phyloP scores from a whole-genome alignment of 805 yeast species.

The Saccharomycopsis sp. region DNA sequence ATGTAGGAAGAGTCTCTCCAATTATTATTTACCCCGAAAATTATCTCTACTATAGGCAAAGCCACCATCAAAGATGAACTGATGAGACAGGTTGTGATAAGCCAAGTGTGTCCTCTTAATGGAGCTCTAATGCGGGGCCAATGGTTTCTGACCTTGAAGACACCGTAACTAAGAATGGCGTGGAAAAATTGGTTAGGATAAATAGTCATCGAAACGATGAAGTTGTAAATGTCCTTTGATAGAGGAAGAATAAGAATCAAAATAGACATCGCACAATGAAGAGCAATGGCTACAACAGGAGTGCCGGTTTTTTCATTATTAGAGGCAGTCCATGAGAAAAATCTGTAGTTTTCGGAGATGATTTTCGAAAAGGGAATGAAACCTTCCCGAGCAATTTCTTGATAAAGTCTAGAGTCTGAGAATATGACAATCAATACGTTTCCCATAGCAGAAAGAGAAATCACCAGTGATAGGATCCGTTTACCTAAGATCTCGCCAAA shows the following conservation, averaged over 20 bases:
- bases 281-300: slow-evolving; percentile 42
- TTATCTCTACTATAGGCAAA: slow-evolving; percentile 8
- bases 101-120: slow-evolving; percentile 30
- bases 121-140: slow-evolving; percentile 40
- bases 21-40: not conserved
- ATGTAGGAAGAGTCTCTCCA: slow-evolving; percentile 1
- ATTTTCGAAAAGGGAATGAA: slow-evolving; percentile 45
- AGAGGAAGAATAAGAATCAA: slow-evolving; percentile 4
- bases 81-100: slow-evolving; percentile 8
- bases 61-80: slow-evolving; percentile 10
- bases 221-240: slow-evolving; percentile 22
- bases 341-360: slow-evolving; percentile 46
- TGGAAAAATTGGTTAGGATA: slow-evolving; percentile 34
- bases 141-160: slow-evolving; percentile 38
- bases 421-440: slow-evolving; percentile 58
- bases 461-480: slow-evolving; percentile 45
- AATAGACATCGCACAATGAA: slow-evolving; percentile 29
- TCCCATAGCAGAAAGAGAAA: slow-evolving; percentile 53
- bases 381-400: slow-evolving; percentile 59
- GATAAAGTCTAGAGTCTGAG: slow-evolving; percentile 52
- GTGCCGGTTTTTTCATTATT: slow-evolving; percentile 30
- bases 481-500: slow-evolving; percentile 48
- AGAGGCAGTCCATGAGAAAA: slow-evolving; percentile 24
- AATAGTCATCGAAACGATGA: slow-evolving; percentile 28
- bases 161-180: slow-evolving; percentile 41